Conservation (phyloP, 2,329 filamentous ascomycete species). For the Claviceps quebecensis region DNA sequence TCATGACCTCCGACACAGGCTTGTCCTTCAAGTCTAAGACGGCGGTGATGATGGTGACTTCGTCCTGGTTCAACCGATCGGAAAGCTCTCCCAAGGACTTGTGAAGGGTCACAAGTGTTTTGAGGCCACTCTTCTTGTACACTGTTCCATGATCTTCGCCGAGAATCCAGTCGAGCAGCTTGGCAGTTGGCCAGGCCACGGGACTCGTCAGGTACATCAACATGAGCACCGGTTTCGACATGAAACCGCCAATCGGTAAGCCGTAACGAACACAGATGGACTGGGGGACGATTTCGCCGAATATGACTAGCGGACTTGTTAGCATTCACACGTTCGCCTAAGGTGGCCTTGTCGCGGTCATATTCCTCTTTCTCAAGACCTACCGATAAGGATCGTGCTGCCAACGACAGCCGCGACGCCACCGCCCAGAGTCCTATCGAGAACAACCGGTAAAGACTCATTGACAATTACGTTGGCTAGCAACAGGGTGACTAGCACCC, state of each 20-base stretch:
- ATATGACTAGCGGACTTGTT: slow-evolving; percentile 59
- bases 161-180: slow-evolving; percentile 83
- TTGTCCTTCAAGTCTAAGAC: slow-evolving; percentile 95
- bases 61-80: slow-evolving; percentile 87
- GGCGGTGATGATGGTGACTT: slow-evolving; percentile 96
- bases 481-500: slow-evolving; percentile 89
- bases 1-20: slow-evolving; percentile 91
- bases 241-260: slow-evolving; percentile 84
- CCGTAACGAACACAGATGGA: slow-evolving; percentile 94
- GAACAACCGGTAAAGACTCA: slow-evolving; percentile 86
- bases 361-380: slow-evolving; percentile 13
- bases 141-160: slow-evolving; percentile 91
- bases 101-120: slow-evolving; percentile 90
- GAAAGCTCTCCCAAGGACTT: slow-evolving; percentile 76
- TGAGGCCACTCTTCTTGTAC: slow-evolving; percentile 96
- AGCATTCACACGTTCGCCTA: slow-evolving; percentile 7
- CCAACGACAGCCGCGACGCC: slow-evolving; percentile 89
- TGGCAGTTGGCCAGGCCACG: slow-evolving; percentile 86
- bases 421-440: slow-evolving; percentile 85
- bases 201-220: slow-evolving; percentile 91
- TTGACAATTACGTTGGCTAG: slow-evolving; percentile 97
- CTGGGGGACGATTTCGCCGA: slow-evolving; percentile 91
- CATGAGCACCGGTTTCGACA: slow-evolving; percentile 71
- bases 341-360: slow-evolving; percentile 5
- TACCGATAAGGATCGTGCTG: slow-evolving; percentile 88